Evolutionary conservation across 1,284 basidiomycete species (phyloP).

Genomic region (Ganoderma multipileum): DNA sequence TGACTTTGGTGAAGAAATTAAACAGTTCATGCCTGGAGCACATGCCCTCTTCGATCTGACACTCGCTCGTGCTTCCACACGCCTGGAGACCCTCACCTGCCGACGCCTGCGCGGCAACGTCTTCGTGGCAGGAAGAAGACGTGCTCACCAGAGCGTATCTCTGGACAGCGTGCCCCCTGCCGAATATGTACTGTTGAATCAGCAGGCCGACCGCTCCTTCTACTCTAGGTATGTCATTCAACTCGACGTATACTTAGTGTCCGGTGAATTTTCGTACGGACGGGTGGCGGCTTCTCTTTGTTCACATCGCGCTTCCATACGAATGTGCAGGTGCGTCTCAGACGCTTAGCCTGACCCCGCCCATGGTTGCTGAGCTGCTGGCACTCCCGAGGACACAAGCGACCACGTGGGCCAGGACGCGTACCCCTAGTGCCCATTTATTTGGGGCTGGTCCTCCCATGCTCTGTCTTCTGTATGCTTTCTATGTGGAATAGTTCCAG

Average conservation of each 20-base stretch:
- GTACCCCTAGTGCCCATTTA: too few species aligned
- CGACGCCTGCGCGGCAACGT: conserved; percentile 3
- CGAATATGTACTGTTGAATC: conserved; percentile 7
- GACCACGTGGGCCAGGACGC: too few species aligned
- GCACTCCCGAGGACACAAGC: too few species aligned
- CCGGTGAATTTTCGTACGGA: background rate
- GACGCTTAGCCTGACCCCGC: too few species aligned
- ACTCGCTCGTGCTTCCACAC: conserved; percentile 29
- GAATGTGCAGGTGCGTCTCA: too few species aligned
- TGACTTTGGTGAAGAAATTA: background rate
- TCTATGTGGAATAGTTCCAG: too few species aligned
- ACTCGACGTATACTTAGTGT: background rate
- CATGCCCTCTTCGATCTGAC: conserved; percentile 34
- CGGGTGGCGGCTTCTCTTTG: background rate
- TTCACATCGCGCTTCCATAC: background rate
- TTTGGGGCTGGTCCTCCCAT: too few species aligned
- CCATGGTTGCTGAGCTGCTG: too few species aligned
- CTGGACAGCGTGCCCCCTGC: background rate
- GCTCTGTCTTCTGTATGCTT: too few species aligned
- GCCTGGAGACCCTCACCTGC: conserved; percentile 20
- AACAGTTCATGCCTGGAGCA: conserved; percentile 26
- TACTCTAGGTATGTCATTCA: conserved; percentile 22
- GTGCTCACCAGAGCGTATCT: conserved; percentile 16
- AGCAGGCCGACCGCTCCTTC: conserved; percentile 17
- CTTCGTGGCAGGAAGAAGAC: conserved; percentile 3